These are phyloP conservation scores for Brassica nigra DNA, from an alignment of 345 rosid species.

Conservation along the genomic window DNA sequence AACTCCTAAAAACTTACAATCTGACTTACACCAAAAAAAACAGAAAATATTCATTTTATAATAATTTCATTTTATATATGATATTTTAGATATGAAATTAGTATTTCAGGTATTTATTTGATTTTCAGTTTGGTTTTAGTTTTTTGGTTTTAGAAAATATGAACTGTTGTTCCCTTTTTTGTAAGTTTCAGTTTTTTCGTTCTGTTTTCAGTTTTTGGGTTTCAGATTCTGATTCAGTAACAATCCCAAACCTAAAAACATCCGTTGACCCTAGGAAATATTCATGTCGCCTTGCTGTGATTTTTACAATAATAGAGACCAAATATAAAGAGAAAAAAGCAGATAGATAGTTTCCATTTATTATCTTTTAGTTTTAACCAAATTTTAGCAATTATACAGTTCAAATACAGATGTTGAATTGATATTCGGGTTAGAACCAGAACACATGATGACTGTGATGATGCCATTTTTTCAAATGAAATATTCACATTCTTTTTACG, in stretches of 20 bases:
- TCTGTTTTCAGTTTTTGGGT: too few species aligned
- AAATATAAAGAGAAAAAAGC: not conserved
- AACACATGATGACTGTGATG: slow-evolving; percentile 25
- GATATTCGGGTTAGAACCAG: slow-evolving; percentile 20
- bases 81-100: too few species aligned
- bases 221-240: not conserved
- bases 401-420: slow-evolving; percentile 24
- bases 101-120: too few species aligned
- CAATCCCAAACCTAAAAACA: not conserved
- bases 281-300: not conserved
- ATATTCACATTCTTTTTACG: slow-evolving; percentile 41
- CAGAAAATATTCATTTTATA: too few species aligned
- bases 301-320: not conserved
- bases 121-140: too few species aligned
- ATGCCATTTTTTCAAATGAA: slow-evolving; percentile 20
- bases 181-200: too few species aligned
- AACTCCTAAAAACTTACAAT: too few species aligned
- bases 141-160: too few species aligned
- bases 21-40: too few species aligned
- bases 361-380: not conserved
- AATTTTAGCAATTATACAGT: slow-evolving; percentile 24
- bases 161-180: too few species aligned
- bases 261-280: not conserved
- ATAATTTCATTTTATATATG: too few species aligned
- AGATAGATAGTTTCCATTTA: slow-evolving; percentile 13